A percentile compares a stretch with the other conserved stretches of the same genome.
phyloP scores from a whole-genome alignment of 352 stramenopile species.

The Globisporangium viniferum region DNA sequence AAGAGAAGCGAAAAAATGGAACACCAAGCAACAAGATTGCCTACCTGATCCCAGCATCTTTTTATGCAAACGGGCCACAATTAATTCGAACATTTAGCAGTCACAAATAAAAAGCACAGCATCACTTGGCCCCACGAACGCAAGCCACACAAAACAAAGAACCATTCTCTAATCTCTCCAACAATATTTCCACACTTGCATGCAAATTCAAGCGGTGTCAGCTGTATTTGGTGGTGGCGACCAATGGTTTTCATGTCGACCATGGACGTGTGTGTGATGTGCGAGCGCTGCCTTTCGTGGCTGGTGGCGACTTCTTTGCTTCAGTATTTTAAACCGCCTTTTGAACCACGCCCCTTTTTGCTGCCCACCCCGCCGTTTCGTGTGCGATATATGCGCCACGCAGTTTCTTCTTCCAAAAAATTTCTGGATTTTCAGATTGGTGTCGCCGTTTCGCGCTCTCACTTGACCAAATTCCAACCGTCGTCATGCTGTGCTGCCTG shows the following conservation, averaged over 20 bases:
- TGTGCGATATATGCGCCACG: not conserved
- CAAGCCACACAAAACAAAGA: not conserved
- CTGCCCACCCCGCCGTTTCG: too few relatives aligned
- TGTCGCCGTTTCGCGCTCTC: not conserved
- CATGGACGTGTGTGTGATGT: too few relatives aligned
- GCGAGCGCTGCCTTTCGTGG: too few relatives aligned
- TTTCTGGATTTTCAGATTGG: not conserved
- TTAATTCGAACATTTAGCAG: not conserved
- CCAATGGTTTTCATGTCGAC: too few relatives aligned
- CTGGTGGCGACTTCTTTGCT: too few relatives aligned
- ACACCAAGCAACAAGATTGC: not conserved
- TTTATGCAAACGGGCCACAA: not conserved
- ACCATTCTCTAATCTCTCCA: too few relatives aligned
- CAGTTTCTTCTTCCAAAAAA: not conserved
- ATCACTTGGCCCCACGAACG: not conserved
- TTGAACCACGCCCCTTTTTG: too few relatives aligned
- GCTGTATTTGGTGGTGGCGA: too few relatives aligned
- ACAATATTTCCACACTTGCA: too few relatives aligned
- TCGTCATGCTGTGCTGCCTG: not conserved
- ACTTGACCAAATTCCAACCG: not conserved
- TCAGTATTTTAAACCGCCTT: not conserved
- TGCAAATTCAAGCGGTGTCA: too few relatives aligned
- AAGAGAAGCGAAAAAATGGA: not conserved
- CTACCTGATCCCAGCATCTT: not conserved
- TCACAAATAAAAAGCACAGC: not conserved